phyloP scores from a whole-genome alignment of 345 rosid genomes.

The Eucalyptus brandiana region DNA sequence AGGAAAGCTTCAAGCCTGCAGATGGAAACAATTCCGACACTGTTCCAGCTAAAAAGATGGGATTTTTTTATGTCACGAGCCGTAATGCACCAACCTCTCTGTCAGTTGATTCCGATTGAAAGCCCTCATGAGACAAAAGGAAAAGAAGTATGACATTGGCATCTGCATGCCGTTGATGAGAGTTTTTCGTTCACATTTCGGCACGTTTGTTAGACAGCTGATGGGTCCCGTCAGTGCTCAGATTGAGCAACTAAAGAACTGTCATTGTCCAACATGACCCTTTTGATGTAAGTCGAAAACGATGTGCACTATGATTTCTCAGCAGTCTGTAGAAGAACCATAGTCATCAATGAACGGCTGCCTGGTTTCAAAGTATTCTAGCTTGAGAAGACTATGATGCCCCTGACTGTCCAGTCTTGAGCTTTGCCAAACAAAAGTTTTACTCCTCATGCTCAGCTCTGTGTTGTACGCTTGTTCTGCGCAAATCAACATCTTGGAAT shows the following conservation, averaged over 20 bases:
- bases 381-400: neutral
- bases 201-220: neutral
- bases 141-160: neutral
- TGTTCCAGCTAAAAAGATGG: conserved; percentile 1
- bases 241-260: neutral
- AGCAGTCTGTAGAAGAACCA: neutral
- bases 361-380: neutral
- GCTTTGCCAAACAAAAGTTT: neutral
- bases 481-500: neutral
- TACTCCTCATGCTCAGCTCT: neutral
- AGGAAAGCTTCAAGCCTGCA: conserved; percentile 8
- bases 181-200: neutral
- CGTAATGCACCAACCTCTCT: conserved; percentile 10
- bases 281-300: neutral
- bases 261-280: neutral
- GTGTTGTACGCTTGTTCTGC: neutral
- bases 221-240: neutral
- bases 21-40: conserved; percentile 5
- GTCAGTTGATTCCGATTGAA: conserved; percentile 4
- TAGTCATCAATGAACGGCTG: neutral
- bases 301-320: neutral
- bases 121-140: neutral
- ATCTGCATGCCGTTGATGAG: neutral
- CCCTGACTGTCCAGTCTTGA: neutral
- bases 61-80: neutral